A percentile compares a stretch with the other conserved stretches of the same genome.
These are phyloP conservation scores for Dichotomocladium elegans DNA, from an alignment of 371 early-diverging fungal genomes.

Conservation along the genomic window DNA sequence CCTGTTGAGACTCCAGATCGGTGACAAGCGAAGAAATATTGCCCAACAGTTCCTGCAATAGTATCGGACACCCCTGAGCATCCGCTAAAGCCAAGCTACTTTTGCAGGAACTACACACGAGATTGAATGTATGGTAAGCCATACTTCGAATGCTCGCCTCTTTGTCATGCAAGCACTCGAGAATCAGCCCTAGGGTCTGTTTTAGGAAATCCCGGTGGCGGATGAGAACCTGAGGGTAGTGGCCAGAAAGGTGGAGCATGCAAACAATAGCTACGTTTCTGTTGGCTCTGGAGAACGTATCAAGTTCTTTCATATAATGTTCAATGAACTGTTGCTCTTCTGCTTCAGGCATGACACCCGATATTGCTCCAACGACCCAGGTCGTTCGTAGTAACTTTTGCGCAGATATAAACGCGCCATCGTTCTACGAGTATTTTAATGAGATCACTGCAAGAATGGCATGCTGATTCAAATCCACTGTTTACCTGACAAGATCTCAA, in stretches of 20 bases:
- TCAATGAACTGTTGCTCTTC: constrained; percentile 92
- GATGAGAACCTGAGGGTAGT: not conserved
- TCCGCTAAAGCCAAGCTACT: constrained; percentile 39
- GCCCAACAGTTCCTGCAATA: constrained; percentile 79
- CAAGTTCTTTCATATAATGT: constrained; percentile 58
- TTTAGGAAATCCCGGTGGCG: not conserved
- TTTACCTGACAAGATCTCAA: too few relatives aligned
- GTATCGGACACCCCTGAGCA: not conserved
- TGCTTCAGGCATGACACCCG: constrained; percentile 85
- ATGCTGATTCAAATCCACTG: too few relatives aligned
- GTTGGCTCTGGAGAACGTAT: not conserved
- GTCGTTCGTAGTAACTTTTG: too few relatives aligned
- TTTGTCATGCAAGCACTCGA: constrained; percentile 93
- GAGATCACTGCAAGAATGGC: too few relatives aligned
- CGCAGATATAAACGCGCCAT: too few relatives aligned
- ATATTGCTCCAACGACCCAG: constrained; percentile 97
- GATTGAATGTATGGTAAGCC: constrained; percentile 98
- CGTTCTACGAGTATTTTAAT: too few relatives aligned
- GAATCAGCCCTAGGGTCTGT: constrained; percentile 15
- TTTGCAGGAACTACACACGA: constrained; percentile 90
- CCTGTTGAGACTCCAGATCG: constrained; percentile 79
- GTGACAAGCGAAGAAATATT: constrained; percentile 64
- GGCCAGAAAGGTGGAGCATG: not conserved
- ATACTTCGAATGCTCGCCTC: constrained; percentile 98
- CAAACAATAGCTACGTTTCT: not conserved